These are phyloP conservation scores for Coprinopsis strossmayeri DNA, from an alignment of 768 basidiomycete genomes.

Conservation along the genomic window DNA sequence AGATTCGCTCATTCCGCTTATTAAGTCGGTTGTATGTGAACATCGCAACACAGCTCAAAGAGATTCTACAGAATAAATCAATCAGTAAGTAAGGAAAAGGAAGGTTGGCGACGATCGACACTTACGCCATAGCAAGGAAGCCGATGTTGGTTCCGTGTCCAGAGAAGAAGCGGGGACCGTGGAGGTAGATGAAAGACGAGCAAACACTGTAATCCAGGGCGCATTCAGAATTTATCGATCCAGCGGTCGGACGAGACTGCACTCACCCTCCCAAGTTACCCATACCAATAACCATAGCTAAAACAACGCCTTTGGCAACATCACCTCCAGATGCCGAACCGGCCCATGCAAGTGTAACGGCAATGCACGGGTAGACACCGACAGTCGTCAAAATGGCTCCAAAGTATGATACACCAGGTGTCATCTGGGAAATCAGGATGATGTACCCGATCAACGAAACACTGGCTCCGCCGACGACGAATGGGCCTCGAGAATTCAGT, in stretches of 20 bases:
- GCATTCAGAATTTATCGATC: conserved; percentile 12
- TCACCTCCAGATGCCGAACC: conserved; percentile 52
- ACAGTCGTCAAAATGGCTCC: conserved; percentile 44
- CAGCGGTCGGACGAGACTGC: background rate
- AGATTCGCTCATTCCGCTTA: conserved; percentile 38
- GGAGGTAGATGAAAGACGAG: conserved; percentile 32
- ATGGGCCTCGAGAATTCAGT: conserved; percentile 38
- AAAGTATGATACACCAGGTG: conserved; percentile 33
- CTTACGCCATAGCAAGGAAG: conserved; percentile 29
- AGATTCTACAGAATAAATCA: conserved; percentile 18
- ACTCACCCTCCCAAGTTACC: conserved; percentile 46
- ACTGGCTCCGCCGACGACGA: conserved; percentile 33
- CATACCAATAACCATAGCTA: conserved; percentile 48
- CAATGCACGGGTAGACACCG: conserved; percentile 47
- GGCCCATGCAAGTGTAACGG: conserved; percentile 46
- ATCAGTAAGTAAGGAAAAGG: background rate
- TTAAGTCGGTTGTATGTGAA: conserved; percentile 43
- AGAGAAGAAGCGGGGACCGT: conserved; percentile 27
- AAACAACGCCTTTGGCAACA: conserved; percentile 32
- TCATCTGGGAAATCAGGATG: conserved; percentile 32
- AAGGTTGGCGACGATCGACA: background rate
- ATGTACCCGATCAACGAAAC: conserved; percentile 48
- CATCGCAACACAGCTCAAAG: conserved; percentile 37
- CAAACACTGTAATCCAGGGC: conserved; percentile 21
- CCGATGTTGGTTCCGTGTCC: conserved; percentile 28